Conservation (phyloP, 2,329 filamentous ascomycete species). For the Clonostachys byssicola region DNA sequence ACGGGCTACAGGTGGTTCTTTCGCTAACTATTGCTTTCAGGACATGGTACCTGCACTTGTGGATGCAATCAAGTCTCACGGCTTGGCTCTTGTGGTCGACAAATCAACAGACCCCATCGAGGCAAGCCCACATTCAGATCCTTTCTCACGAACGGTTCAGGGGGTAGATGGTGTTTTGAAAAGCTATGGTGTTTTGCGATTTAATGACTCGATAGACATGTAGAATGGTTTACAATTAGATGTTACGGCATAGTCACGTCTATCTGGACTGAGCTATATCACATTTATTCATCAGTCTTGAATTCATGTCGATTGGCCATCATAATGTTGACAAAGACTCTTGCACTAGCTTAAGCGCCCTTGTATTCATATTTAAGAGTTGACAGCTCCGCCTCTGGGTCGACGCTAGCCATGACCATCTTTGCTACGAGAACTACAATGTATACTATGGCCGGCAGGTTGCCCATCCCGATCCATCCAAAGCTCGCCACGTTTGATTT, state of each 20-base stretch:
- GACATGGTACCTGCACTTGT: conserved; percentile 90
- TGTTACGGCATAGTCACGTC: background rate
- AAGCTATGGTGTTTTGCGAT: conserved; percentile 81
- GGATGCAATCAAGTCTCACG: conserved; percentile 90
- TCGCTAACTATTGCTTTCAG: conserved; percentile 36
- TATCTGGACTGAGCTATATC: background rate
- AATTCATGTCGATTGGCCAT: background rate
- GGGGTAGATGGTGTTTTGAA: conserved; percentile 86
- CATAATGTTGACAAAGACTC: too few relatives aligned
- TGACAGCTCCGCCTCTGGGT: conserved; percentile 61
- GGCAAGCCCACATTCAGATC: conserved; percentile 33
- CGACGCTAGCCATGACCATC: conserved; percentile 62
- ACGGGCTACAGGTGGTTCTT: background rate
- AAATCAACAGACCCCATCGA: conserved; percentile 59
- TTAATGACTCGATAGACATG: conserved; percentile 86
- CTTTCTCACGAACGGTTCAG: conserved; percentile 62
- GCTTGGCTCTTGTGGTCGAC: conserved; percentile 87
- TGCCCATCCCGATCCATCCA: conserved; percentile 38
- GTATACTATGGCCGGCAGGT: conserved; percentile 55
- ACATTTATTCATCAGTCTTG: background rate
- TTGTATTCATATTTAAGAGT: conserved; percentile 63
- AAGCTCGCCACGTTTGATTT: conserved; percentile 23
- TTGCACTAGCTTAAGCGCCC: conserved; percentile 43
- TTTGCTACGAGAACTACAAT: conserved; percentile 57
- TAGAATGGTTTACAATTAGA: conserved; percentile 20